Percentiles rank a stretch among this genome's conserved stretches.
phyloP scores from a whole-genome alignment of 345 rosid species.

The Combretum micranthum region DNA sequence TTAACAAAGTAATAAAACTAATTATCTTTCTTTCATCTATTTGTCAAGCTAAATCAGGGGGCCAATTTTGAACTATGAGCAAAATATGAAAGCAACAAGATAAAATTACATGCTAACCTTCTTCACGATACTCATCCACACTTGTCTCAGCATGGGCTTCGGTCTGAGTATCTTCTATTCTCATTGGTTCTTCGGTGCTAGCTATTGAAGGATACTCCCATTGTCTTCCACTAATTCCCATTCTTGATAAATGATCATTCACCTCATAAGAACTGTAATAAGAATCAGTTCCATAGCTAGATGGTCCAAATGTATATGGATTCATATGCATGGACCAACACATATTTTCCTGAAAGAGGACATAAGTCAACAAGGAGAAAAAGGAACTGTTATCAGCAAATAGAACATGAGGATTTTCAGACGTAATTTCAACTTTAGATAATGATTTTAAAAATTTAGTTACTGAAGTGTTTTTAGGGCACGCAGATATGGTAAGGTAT shows the following conservation, averaged over 20 bases:
- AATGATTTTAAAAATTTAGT: too few species aligned
- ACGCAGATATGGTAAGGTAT: too few species aligned
- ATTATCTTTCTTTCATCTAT: too few species aligned
- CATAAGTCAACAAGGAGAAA: not conserved
- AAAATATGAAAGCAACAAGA: not conserved
- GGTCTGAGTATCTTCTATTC: constrained; percentile 16
- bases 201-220: constrained; percentile 38
- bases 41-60: too few species aligned
- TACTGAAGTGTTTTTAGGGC: too few species aligned
- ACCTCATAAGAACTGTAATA: constrained; percentile 36
- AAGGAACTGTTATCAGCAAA: not conserved
- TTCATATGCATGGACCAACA: constrained; percentile 49
- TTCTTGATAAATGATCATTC: constrained; percentile 39
- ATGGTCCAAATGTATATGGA: constrained; percentile 50
- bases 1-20: not conserved
- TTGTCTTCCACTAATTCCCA: constrained; percentile 31
- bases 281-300: constrained; percentile 36
- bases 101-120: constrained; percentile 27
- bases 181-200: constrained; percentile 28
- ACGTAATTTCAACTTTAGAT: too few species aligned
- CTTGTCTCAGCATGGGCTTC: constrained; percentile 20
- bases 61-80: too few species aligned
- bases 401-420: too few species aligned
- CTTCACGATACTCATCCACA: constrained; percentile 33
- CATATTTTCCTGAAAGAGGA: constrained; percentile 31